Conservation (phyloP, 2,329 filamentous ascomycete species). For the Lecanosticta acicola region DNA sequence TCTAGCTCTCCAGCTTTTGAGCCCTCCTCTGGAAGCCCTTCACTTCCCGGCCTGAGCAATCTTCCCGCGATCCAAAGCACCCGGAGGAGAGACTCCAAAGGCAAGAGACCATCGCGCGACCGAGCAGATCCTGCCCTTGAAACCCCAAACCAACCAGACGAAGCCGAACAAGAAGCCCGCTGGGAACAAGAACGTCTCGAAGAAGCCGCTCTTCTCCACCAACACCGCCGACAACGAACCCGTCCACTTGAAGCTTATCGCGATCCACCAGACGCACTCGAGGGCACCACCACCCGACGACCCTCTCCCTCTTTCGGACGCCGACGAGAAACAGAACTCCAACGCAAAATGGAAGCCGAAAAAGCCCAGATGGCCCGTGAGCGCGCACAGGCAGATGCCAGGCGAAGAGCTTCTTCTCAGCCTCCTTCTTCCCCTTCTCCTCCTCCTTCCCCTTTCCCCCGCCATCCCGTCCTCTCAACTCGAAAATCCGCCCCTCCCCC, state of each 20-base stretch:
- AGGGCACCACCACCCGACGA: too few relatives aligned
- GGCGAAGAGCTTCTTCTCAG: not conserved
- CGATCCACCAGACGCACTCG: too few relatives aligned
- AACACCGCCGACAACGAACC: not conserved
- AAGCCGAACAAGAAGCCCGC: not conserved
- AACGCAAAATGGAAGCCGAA: not conserved
- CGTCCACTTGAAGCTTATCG: not conserved
- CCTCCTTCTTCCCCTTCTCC: not conserved
- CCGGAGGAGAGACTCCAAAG: not conserved
- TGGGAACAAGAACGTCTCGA: not conserved
- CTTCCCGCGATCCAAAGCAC: not conserved
- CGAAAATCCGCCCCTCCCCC: not conserved
- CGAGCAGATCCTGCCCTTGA: not conserved
- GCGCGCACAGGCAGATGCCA: not conserved
- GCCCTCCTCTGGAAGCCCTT: not conserved
- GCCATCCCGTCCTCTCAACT: not conserved
- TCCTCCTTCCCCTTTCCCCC: too few relatives aligned
- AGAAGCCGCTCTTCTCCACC: not conserved
- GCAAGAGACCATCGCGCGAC: not conserved
- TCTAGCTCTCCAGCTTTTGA: not conserved
- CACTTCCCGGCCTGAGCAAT: not conserved
- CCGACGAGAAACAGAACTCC: too few relatives aligned
- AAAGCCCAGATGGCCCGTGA: not conserved
- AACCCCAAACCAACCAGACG: not conserved
- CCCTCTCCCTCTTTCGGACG: too few relatives aligned